Percentiles rank a stretch among this genome's conserved stretches.
phyloP scores from a whole-genome alignment of 805 yeast genomes.

The Clavispora santaluciae region DNA sequence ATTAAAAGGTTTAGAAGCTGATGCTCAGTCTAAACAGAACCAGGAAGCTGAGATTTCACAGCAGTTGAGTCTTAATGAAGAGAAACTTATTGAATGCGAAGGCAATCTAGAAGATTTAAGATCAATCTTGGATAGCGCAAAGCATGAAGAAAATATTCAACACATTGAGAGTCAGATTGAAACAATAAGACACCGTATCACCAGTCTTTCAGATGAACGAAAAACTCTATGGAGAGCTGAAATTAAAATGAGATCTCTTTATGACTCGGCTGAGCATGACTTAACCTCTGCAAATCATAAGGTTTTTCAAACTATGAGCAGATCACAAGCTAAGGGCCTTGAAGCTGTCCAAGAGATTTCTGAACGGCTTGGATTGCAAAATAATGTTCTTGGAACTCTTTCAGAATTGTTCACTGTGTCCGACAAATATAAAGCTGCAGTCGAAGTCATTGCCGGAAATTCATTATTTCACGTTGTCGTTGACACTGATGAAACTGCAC shows the following conservation, averaged over 20 bases:
- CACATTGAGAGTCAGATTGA: conserved; percentile 29
- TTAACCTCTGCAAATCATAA: conserved; percentile 52
- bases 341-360: conserved; percentile 64
- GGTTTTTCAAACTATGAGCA: conserved; percentile 70
- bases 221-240: conserved; percentile 78
- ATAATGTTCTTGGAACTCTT: conserved; percentile 71
- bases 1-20: conserved; percentile 32
- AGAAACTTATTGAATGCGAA: conserved; percentile 18
- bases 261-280: conserved; percentile 52
- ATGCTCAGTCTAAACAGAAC: conserved; percentile 6
- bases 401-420: conserved; percentile 80
- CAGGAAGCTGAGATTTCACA: conserved; percentile 1
- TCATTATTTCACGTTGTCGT: conserved; percentile 86
- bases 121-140: conserved; percentile 1
- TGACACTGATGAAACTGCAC: conserved; percentile 80
- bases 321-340: conserved; percentile 65
- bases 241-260: conserved; percentile 53
- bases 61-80: conserved; percentile 14
- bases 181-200: conserved; percentile 39
- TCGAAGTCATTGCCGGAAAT: conserved; percentile 85
- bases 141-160: conserved; percentile 1
- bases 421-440: conserved; percentile 78
- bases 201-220: conserved; percentile 55
- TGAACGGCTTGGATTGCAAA: conserved; percentile 49
- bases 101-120: conserved; percentile 3